Percentiles rank a stretch among this genome's conserved stretches.
Conservation (phyloP, 148 eudicot species). For the Limonium bicolor region DNA sequence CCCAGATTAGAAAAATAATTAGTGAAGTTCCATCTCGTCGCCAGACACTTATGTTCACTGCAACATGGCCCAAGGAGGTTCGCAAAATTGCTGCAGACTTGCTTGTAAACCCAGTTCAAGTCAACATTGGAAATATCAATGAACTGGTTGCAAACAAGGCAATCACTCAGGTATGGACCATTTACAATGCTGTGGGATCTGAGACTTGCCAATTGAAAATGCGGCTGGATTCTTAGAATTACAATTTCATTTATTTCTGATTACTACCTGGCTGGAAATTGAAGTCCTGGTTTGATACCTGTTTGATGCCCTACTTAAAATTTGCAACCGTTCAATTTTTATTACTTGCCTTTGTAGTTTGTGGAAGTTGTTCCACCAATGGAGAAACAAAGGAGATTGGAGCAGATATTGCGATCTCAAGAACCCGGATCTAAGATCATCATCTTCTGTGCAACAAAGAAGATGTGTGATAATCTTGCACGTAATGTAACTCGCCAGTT, state of each 20-base stretch:
- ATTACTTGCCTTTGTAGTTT: conserved; percentile 42
- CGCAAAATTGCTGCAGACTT: conserved; percentile 89
- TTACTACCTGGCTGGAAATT: background rate
- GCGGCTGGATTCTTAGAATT: background rate
- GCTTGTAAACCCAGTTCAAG: conserved; percentile 70
- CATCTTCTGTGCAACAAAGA: conserved; percentile 90
- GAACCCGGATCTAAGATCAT: conserved; percentile 83
- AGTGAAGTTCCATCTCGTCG: conserved; percentile 69
- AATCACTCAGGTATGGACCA: conserved; percentile 68
- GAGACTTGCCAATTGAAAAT: too few relatives aligned
- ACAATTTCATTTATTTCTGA: background rate
- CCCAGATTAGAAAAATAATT: conserved; percentile 95
- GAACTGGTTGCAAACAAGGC: conserved; percentile 94
- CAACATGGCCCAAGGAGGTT: conserved; percentile 98
- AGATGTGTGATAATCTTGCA: conserved; percentile 84
- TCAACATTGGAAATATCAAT: conserved; percentile 86
- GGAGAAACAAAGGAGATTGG: conserved; percentile 73
- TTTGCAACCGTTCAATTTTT: too few relatives aligned
- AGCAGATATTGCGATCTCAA: conserved; percentile 77
- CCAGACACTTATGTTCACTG: conserved; percentile 95
- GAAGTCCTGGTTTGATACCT: background rate
- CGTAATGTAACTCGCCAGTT: conserved; percentile 54
- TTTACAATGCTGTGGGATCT: too few relatives aligned
- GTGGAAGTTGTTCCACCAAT: conserved; percentile 52
- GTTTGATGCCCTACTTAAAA: background rate